phyloP scores from a whole-genome alignment of 2,329 filamentous ascomycete species.

The Bimuria novae-zelandiae region DNA sequence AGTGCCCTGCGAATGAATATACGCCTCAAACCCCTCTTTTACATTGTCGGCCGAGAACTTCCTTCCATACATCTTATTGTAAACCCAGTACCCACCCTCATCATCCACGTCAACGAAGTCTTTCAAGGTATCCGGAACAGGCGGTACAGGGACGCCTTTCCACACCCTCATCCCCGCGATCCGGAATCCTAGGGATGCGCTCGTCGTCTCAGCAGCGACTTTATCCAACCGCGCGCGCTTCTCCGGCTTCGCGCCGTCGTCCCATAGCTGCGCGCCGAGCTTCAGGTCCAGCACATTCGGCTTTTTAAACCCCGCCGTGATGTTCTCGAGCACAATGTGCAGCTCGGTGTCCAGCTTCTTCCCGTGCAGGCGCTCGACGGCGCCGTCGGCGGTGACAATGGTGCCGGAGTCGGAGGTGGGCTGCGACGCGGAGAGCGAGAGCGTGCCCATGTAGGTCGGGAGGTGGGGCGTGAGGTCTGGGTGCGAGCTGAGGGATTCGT shows the following conservation, averaged over 20 bases:
- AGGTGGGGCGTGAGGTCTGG: conserved; percentile 78
- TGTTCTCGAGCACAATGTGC: conserved; percentile 84
- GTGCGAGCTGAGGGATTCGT: conserved; percentile 73
- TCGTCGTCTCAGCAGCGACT: conserved; percentile 63
- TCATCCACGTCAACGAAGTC: conserved; percentile 47
- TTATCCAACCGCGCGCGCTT: conserved; percentile 65
- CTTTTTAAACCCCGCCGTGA: conserved; percentile 75
- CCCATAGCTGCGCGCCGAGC: conserved; percentile 84
- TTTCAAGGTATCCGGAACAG: conserved; percentile 33
- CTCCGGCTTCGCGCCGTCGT: conserved; percentile 65
- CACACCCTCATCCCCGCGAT: conserved; percentile 70
- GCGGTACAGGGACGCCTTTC: conserved; percentile 36
- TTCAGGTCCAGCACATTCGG: conserved; percentile 95
- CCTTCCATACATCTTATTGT: conserved; percentile 70
- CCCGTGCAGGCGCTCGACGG: conserved; percentile 54
- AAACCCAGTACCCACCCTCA: conserved; percentile 60
- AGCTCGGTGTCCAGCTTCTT: conserved; percentile 74
- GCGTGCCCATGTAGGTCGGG: conserved; percentile 81
- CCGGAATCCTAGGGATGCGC: conserved; percentile 63
- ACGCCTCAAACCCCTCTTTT: conserved; percentile 62
- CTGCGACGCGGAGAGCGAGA: conserved; percentile 58
- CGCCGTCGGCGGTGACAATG: conserved; percentile 31
- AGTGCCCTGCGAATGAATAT: conserved; percentile 51
- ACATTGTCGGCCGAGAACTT: conserved; percentile 60
- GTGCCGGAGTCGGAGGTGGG: conserved; percentile 30